Conservation (phyloP, 352 stramenopile species). For the Vaucheria bursata region DNA sequence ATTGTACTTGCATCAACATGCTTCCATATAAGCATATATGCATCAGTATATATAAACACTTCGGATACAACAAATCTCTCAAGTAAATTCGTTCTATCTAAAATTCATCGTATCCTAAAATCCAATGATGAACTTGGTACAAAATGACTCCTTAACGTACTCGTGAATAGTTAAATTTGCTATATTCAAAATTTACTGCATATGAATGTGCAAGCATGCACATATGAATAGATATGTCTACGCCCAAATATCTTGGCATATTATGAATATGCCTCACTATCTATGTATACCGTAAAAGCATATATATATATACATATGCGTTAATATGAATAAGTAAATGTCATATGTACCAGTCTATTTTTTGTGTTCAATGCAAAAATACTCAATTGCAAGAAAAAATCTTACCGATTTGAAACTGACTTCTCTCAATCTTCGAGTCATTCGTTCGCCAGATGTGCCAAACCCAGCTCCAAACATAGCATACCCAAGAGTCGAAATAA, state of each 20-base stretch:
- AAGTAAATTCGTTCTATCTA: too few relatives aligned
- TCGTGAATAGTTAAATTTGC: too few relatives aligned
- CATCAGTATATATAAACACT: too few relatives aligned
- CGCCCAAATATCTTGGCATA: too few relatives aligned
- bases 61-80: too few relatives aligned
- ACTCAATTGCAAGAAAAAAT: too few relatives aligned
- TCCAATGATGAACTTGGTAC: too few relatives aligned
- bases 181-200: too few relatives aligned
- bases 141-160: too few relatives aligned
- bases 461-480: conserved; percentile 20
- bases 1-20: not conserved
- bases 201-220: not conserved
- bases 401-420: not conserved
- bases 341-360: not conserved
- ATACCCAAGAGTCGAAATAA: conserved; percentile 11
- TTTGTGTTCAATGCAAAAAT: not conserved
- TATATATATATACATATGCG: not conserved
- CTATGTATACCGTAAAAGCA: too few relatives aligned
- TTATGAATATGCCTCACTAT: too few relatives aligned
- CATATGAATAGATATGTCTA: not conserved
- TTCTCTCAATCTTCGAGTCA: conserved; percentile 21
- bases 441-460: conserved; percentile 20
- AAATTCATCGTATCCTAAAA: too few relatives aligned
- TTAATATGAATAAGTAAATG: not conserved
- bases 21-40: not conserved